Conservation (phyloP, 768 basidiomycete species). For the Pleurotus giganteus region DNA sequence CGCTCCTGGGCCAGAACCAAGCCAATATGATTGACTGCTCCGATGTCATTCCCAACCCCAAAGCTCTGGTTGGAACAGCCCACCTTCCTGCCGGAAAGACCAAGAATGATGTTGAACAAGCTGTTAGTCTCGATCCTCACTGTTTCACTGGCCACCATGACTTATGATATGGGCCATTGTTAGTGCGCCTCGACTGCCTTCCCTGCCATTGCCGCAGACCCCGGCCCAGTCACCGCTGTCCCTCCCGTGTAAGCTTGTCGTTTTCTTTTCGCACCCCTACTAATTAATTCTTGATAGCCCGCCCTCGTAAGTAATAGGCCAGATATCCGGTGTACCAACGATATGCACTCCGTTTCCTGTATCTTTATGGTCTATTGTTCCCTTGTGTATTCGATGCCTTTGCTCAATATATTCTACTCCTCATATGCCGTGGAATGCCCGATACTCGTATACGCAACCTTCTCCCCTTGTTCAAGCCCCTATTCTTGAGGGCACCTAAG, state of each 20-base stretch:
- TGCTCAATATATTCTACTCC: too few relatives aligned
- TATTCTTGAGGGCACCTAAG: too few relatives aligned
- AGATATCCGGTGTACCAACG: too few relatives aligned
- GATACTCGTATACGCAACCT: too few relatives aligned
- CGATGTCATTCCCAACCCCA: slow-evolving; percentile 39
- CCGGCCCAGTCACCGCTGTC: slow-evolving; percentile 15
- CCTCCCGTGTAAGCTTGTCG: slow-evolving; percentile 2
- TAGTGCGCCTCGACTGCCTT: slow-evolving; percentile 33
- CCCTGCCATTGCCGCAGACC: slow-evolving; percentile 29
- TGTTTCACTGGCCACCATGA: slow-evolving; percentile 16
- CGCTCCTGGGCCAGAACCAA: slow-evolving; percentile 37
- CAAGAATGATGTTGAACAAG: slow-evolving; percentile 28
- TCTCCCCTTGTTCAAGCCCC: too few relatives aligned
- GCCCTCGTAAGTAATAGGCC: not conserved
- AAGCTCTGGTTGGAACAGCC: slow-evolving; percentile 21
- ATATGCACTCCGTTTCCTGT: too few relatives aligned
- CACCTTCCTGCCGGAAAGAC: slow-evolving; percentile 31
- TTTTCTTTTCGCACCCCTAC: not conserved
- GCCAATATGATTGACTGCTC: slow-evolving; percentile 39
- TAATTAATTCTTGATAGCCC: not conserved
- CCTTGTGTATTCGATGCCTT: too few relatives aligned
- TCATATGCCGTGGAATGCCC: too few relatives aligned
- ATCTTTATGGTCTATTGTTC: too few relatives aligned
- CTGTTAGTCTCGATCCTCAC: slow-evolving; percentile 16
- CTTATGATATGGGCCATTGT: slow-evolving; percentile 12